Evolutionary conservation across 345 rosid species (phyloP), one percentile per base, ranked within the genome.

Genomic region (Xanthoceras sorbifolium): DNA sequence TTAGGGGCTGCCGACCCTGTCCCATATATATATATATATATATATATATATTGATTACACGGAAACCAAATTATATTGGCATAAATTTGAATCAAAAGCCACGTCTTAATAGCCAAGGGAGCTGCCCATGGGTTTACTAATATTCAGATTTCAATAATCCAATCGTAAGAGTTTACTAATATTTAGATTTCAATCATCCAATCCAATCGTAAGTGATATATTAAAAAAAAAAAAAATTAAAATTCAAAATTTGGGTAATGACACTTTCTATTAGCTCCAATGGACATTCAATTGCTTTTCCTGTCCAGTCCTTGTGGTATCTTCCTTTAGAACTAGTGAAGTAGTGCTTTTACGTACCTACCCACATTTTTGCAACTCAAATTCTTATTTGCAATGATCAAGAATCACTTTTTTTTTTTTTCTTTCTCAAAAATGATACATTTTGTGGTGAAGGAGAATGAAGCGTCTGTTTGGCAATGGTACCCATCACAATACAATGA

Each of bases 391-490:
- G 31, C 17, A 59, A 9, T 23, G 0, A 10, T 25, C 26, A 23
- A 29, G 63, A 29, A 1, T 14, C 7, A 5, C 12, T 6, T 59
- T 22, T 59, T 36, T 9, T 5, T 36, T 36, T 36, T 36, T 5
- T 12, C 10, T 3, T 12, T 44, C 50, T 44, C 50, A 12, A 14
- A 11, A 25, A 61, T 23, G 18, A 17, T 18, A 64, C 32, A 64
- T 64, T 64, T 34, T 4, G 68, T 7, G 68, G 68, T 18, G 68
- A 31, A 64, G 68, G 68, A 32, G 44, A 64, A 32, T 18, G n/a
- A n/a, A n/a, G n/a, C n/a, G n/a, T n/a, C n/a, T 22, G 17, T 64
- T 64, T 14, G 15, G 14, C 1, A 32, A 3, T 64, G 23, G 40
- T 6, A 54, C 59, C 68, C 68, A 29, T 22, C 38, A 63, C 28